Percentiles rank a stretch among this genome's conserved stretches.
These are phyloP conservation scores for Plenodomus tracheiphilus DNA, from an alignment of 2,329 filamentous ascomycete genomes.

Conservation along the genomic window DNA sequence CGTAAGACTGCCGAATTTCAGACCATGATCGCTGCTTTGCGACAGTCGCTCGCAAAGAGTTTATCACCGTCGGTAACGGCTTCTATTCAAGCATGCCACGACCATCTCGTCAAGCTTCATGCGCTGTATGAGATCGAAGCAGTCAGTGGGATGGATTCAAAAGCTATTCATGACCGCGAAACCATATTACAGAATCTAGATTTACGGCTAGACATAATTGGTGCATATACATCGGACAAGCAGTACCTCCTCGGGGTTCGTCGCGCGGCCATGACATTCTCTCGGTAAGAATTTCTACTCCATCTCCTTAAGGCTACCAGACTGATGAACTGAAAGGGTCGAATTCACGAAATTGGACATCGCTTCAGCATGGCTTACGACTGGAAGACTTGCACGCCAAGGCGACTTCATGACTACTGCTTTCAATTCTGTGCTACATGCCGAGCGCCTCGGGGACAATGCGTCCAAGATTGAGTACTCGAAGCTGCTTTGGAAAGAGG, in stretches of 20 bases:
- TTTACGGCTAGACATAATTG: slow-evolving; percentile 82
- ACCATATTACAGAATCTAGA: slow-evolving; percentile 60
- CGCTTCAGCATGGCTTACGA: slow-evolving; percentile 82
- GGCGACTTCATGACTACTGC: slow-evolving; percentile 81
- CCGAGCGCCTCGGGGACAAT: slow-evolving; percentile 79
- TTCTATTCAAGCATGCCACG: slow-evolving; percentile 82
- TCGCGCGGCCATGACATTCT: slow-evolving; percentile 82
- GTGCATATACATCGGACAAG: slow-evolving; percentile 88
- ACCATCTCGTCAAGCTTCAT: slow-evolving; percentile 83
- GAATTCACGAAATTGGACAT: slow-evolving; percentile 72
- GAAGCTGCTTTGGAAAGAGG: slow-evolving; percentile 88
- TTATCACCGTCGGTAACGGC: slow-evolving; percentile 77
- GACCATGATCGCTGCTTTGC: slow-evolving; percentile 64
- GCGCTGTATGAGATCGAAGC: slow-evolving; percentile 85
- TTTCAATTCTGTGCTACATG: slow-evolving; percentile 91
- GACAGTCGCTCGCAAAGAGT: slow-evolving; percentile 70
- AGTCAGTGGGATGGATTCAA: slow-evolving; percentile 57
- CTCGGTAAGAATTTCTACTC: slow-evolving; percentile 55
- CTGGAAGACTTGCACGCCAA: slow-evolving; percentile 84
- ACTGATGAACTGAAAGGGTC: slow-evolving; percentile 41
- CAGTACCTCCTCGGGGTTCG: slow-evolving; percentile 88
- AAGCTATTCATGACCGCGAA: slow-evolving; percentile 39
- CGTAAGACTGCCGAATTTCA: slow-evolving; percentile 58
- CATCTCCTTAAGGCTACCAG: background rate
- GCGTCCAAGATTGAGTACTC: slow-evolving; percentile 94